Conservation (phyloP, 352 stramenopile species). For the Phytophthora crassamura region DNA sequence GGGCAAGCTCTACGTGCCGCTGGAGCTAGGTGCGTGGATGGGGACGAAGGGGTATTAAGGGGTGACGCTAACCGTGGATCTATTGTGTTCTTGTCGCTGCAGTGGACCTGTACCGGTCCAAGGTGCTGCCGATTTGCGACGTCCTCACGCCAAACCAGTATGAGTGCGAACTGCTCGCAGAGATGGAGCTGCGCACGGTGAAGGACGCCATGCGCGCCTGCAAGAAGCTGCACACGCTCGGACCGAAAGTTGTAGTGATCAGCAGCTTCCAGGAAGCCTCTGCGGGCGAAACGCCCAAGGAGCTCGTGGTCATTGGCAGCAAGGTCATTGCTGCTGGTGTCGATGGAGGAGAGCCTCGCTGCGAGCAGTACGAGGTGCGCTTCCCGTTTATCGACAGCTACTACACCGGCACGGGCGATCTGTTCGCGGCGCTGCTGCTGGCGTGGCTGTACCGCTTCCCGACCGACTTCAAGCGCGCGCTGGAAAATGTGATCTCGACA, state of each 20-base stretch:
- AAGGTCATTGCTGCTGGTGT: slow-evolving; percentile 34
- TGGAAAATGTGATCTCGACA: slow-evolving; percentile 83
- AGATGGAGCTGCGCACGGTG: slow-evolving; percentile 74
- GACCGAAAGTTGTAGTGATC: slow-evolving; percentile 82
- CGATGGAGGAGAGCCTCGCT: slow-evolving; percentile 25
- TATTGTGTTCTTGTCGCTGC: slow-evolving; percentile 4
- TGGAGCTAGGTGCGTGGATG: slow-evolving; percentile 64
- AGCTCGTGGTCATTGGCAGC: slow-evolving; percentile 78
- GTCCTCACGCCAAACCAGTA: slow-evolving; percentile 90
- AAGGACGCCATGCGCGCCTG: slow-evolving; percentile 70
- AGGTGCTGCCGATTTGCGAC: slow-evolving; percentile 82
- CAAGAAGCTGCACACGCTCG: slow-evolving; percentile 76
- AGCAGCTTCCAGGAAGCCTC: slow-evolving; percentile 74
- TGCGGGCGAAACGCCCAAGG: slow-evolving; percentile 32
- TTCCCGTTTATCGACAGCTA: slow-evolving; percentile 84
- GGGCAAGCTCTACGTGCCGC: slow-evolving; percentile 81
- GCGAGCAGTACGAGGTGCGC: slow-evolving; percentile 81
- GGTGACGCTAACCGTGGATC: slow-evolving; percentile 5
- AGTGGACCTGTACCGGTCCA: slow-evolving; percentile 84
- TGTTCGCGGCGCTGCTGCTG: slow-evolving; percentile 85
- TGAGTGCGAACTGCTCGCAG: slow-evolving; percentile 81
- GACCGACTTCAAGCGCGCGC: slow-evolving; percentile 63
- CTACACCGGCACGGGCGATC: slow-evolving; percentile 84
- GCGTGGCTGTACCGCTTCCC: slow-evolving; percentile 77
- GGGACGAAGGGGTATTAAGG: neutral